Base-by-base conservation (phyloP, 148 eudicot species). In the Silene latifolia region DNA sequence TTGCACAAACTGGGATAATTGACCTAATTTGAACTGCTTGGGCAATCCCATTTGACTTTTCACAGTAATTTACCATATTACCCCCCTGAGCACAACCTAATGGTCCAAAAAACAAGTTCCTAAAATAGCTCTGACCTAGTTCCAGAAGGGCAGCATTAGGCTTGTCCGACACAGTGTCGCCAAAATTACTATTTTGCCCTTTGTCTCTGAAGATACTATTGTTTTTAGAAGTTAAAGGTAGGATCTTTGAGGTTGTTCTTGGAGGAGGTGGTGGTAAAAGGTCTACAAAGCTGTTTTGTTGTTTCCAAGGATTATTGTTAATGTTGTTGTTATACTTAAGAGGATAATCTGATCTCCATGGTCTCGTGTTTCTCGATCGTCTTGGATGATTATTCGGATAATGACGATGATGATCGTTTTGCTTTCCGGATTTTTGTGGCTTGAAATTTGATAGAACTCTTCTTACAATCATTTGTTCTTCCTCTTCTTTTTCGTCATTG, bases 181-280 rank as follows among this genome's bases (percentile, higher is more conserved):
- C 0, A 0, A 32, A 32, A 32, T 32, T 32, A 32, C 35, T 4
- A 32, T 32, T 32, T 32, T 71, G 35, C 32, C 29, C 56, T 17
- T 71, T 2, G 39, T 61, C 25, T 29, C 42, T 32, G 81, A 63
- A 27, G 73, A 58, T n/a, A 59, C 11, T 75, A 39, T 20, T 59
- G 35, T 20, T 74, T 13, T 57, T 75, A 1, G 70, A 75, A 74
- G 80, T 60, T 32, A 81, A 73, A 12, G 85, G 87, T 20, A 86
- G 60, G 73, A 87, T 85, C 76, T 80, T 86, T 72, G 91, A 82
- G 21, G 60, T 72, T 3, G 84, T 66, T 72, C 85, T 76, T 7
- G 89, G 89, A 7, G 86, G 86, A 3, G 91, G 86, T 8, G 87
- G 86, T 8, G 87, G 86, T 53, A 84, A 78, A 20, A 88, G 80